These are phyloP conservation scores for Lipomyces starkeyi DNA, from an alignment of 805 yeast species.

Conservation along the genomic window DNA sequence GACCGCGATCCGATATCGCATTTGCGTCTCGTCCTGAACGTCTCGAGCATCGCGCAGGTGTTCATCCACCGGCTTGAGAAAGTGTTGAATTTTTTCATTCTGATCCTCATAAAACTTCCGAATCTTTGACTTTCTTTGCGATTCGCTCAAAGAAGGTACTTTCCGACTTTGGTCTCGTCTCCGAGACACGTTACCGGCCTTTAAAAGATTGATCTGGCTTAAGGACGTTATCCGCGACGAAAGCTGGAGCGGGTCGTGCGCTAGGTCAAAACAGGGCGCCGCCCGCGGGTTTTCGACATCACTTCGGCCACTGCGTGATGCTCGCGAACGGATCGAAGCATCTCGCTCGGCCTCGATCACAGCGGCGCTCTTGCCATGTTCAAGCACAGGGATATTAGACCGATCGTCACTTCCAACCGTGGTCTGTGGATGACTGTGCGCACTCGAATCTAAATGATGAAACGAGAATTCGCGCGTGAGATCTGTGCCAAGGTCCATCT, in stretches of 20 bases:
- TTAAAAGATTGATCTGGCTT: slow-evolving; percentile 5
- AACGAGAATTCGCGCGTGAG: no score
- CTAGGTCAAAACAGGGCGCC: not conserved
- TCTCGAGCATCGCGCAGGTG: slow-evolving; percentile 11
- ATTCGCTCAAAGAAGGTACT: slow-evolving; percentile 1
- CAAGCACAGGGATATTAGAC: not conserved
- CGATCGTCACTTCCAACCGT: not conserved
- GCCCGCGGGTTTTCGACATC: slow-evolving; percentile 7
- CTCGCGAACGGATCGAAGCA: slow-evolving; percentile 2
- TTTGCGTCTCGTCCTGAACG: slow-evolving; percentile 8
- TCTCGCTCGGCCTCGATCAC: not conserved
- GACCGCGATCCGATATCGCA: slow-evolving; percentile 19
- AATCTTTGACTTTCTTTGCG: not conserved
- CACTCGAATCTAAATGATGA: no score
- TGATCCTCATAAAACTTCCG: slow-evolving; percentile 20
- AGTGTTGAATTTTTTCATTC: slow-evolving; percentile 21
- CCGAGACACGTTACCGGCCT: not conserved
- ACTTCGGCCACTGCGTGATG: not conserved
- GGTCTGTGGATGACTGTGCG: no score
- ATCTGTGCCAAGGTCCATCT: no score
- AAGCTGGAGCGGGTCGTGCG: slow-evolving; percentile 12
- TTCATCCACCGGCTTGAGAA: slow-evolving; percentile 28
- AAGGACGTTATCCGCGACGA: slow-evolving; percentile 4
- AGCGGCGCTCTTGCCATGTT: not conserved
- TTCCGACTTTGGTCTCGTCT: not conserved